Evolutionary conservation across 2,329 filamentous ascomycete genomes (phyloP).

Genomic region (Onygenales sp.): DNA sequence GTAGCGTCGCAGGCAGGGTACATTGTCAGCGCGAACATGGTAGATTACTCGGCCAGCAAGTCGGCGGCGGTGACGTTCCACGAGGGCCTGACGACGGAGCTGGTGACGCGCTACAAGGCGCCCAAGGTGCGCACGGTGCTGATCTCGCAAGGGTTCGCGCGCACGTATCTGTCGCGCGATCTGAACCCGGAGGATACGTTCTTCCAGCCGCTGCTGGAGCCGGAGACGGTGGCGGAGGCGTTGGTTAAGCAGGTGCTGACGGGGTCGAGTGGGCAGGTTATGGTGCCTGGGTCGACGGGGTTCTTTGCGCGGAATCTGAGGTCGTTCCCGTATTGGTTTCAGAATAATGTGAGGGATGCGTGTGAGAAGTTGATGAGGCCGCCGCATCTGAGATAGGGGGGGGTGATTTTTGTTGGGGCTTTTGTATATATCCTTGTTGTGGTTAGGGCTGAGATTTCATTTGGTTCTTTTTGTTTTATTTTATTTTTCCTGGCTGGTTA

Average conservation of each 20-base stretch:
- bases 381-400: neutral
- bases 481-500: neutral
- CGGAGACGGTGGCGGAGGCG: constrained; percentile 55
- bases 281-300: constrained; percentile 42
- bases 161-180: constrained; percentile 51
- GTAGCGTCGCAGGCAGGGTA: constrained; percentile 57
- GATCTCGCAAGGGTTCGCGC: constrained; percentile 55
- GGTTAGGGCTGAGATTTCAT: neutral
- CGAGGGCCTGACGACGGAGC: constrained; percentile 52
- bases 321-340: constrained; percentile 54
- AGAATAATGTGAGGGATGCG: constrained; percentile 41
- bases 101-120: constrained; percentile 52
- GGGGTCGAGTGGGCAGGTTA: constrained; percentile 48
- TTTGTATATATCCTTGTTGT: neutral
- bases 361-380: constrained; percentile 21
- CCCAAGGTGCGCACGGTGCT: constrained; percentile 56
- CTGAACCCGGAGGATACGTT: constrained; percentile 44
- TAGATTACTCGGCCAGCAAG: constrained; percentile 60
- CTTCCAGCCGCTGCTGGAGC: constrained; percentile 45
- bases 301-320: constrained; percentile 35
- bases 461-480: neutral
- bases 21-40: constrained; percentile 51
- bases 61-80: constrained; percentile 58
- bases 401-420: neutral
- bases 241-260: constrained; percentile 51